Evolutionary conservation across 345 rosid species (phyloP).

Genomic region (Hibiscus tridactylites): DNA sequence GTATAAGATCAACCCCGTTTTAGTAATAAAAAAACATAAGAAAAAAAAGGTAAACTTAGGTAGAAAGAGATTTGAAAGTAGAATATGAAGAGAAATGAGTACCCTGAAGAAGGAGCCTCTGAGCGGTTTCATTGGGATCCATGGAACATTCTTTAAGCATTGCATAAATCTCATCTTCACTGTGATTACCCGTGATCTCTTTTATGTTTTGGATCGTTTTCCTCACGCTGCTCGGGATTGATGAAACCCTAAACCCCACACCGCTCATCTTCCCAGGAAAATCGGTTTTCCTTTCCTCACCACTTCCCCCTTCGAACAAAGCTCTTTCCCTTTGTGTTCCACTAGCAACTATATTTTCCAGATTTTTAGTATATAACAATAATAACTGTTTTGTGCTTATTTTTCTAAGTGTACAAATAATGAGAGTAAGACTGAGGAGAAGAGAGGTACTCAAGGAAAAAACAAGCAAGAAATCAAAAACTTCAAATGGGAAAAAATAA

Average conservation of each 20-base stretch:
- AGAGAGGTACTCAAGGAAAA: neutral
- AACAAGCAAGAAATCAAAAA: neutral
- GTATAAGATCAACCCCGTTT: slow-evolving; percentile 19
- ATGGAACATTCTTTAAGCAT: slow-evolving; percentile 82
- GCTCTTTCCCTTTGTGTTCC: slow-evolving; percentile 10
- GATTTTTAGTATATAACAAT: neutral
- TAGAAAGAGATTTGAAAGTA: neutral
- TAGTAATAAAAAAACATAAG: neutral
- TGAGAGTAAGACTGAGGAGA: neutral
- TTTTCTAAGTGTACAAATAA: neutral
- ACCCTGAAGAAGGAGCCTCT: slow-evolving; percentile 71
- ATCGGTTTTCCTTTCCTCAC: neutral
- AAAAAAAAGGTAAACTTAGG: neutral
- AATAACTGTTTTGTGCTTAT: neutral
- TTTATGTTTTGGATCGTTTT: slow-evolving; percentile 64
- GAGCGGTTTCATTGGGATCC: slow-evolving; percentile 88
- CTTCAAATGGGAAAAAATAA: neutral
- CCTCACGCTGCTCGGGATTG: slow-evolving; percentile 45
- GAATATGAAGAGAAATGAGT: neutral
- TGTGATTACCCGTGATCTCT: slow-evolving; percentile 72
- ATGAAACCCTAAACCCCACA: slow-evolving; percentile 65
- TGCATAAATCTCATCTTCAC: slow-evolving; percentile 91
- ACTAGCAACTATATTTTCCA: neutral
- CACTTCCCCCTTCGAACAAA: slow-evolving; percentile 12
- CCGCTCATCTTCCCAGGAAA: slow-evolving; percentile 53